Conservation (phyloP, 345 rosid genomes). For the Eucalyptus cloeziana region DNA sequence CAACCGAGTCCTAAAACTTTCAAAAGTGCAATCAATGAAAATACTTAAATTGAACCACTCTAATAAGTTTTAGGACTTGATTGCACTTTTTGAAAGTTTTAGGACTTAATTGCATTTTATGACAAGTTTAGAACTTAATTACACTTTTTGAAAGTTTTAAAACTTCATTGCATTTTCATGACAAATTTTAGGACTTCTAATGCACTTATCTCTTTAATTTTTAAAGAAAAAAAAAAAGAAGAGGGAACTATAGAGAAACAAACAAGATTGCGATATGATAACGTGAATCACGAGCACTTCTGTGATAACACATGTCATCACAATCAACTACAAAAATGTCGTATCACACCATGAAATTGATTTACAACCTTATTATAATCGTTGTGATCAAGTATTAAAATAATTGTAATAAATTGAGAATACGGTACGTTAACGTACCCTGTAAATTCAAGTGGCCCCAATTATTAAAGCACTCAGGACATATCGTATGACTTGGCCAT, state of each 20-base stretch:
- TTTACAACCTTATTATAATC: not conserved
- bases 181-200: too few relatives aligned
- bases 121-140: too few relatives aligned
- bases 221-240: not conserved
- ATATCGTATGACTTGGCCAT: not conserved
- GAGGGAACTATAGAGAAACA: rapidly evolving
- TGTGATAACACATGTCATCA: rapidly evolving
- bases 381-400: rapidly evolving
- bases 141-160: too few relatives aligned
- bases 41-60: too few relatives aligned
- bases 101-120: too few relatives aligned
- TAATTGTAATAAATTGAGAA: not conserved
- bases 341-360: rapidly evolving
- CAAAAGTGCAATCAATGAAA: too few relatives aligned
- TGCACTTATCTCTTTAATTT: not conserved
- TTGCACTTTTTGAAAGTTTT: too few relatives aligned
- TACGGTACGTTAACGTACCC: not conserved
- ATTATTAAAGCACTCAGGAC: not conserved
- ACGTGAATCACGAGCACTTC: not conserved
- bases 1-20: too few relatives aligned
- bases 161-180: too few relatives aligned
- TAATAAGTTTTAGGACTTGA: too few relatives aligned
- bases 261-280: not conserved
- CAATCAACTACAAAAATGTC: rapidly evolving
- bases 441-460: not conserved